Evolutionary conservation across 2,329 filamentous ascomycete species (phyloP).

Genomic region (Periconia macrospinosa): DNA sequence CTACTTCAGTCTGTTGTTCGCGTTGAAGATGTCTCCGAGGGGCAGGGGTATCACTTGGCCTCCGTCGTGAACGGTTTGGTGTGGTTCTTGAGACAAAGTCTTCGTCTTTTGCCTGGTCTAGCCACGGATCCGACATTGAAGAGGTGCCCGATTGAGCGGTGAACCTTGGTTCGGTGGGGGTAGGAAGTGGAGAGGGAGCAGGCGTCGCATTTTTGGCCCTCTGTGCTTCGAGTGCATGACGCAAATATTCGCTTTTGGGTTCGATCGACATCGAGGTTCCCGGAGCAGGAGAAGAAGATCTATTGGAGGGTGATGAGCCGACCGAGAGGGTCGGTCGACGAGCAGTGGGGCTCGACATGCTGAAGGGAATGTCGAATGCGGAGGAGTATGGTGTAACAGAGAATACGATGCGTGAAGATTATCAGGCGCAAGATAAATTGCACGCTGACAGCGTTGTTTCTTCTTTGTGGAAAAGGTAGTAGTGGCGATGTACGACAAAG

Average conservation of each 20-base stretch:
- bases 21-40: constrained; percentile 30
- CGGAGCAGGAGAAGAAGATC: constrained; percentile 13
- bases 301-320: constrained; percentile 20
- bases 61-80: constrained; percentile 23
- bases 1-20: constrained; percentile 31
- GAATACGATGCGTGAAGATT: too few relatives aligned
- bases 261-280: constrained; percentile 21
- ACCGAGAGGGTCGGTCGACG: constrained; percentile 19
- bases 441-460: too few relatives aligned
- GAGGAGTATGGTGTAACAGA: background rate
- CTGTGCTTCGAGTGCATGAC: constrained; percentile 35
- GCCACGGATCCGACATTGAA: constrained; percentile 31
- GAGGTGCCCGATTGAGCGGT: constrained; percentile 12
- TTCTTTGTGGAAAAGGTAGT: too few relatives aligned
- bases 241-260: constrained; percentile 39
- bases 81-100: constrained; percentile 14
- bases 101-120: constrained; percentile 32
- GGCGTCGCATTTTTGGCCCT: constrained; percentile 27
- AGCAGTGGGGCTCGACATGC: constrained; percentile 28
- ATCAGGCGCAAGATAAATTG: too few relatives aligned
- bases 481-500: too few relatives aligned
- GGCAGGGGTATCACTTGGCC: constrained; percentile 26
- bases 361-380: background rate
- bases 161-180: constrained; percentile 4
- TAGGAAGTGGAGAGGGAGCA: constrained; percentile 11